These are phyloP conservation scores for Colletotrichum lini DNA, from an alignment of 2,329 filamentous ascomycete genomes.

Conservation along the genomic window DNA sequence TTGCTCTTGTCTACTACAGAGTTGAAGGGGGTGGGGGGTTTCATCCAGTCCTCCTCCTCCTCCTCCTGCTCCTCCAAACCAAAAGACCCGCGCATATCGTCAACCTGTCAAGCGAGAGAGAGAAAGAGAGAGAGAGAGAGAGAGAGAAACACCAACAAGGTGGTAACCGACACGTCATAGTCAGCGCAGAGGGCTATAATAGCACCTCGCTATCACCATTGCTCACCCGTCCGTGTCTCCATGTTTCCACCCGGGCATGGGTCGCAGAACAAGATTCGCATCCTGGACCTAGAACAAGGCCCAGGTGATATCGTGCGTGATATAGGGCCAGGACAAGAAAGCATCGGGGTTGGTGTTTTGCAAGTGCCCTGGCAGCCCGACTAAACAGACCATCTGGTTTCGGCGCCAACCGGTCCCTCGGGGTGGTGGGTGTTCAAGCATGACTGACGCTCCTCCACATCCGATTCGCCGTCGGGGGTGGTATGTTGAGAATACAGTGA, in stretches of 20 bases:
- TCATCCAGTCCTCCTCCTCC: slow-evolving; percentile 2
- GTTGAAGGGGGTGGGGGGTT: background rate
- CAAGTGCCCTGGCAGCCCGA: background rate
- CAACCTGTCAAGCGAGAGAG: too few relatives aligned
- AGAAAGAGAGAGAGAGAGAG: too few relatives aligned
- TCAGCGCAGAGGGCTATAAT: slow-evolving; percentile 30
- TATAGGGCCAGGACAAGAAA: slow-evolving; percentile 23
- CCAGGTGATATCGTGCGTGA: slow-evolving; percentile 18
- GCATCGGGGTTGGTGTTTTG: background rate
- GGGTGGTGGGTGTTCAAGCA: too few relatives aligned
- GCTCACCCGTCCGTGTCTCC: background rate
- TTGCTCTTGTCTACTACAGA: background rate
- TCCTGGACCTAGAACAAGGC: slow-evolving; percentile 9
- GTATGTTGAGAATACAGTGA: slow-evolving; percentile 24
- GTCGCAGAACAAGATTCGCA: background rate
- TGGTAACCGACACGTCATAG: slow-evolving; percentile 36
- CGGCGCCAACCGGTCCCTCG: slow-evolving; percentile 30
- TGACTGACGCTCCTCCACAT: slow-evolving; percentile 23
- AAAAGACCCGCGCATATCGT: background rate
- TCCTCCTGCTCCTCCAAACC: background rate
- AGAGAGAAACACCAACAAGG: background rate
- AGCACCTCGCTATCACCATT: slow-evolving; percentile 24
- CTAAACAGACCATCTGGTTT: background rate
- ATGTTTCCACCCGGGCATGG: slow-evolving; percentile 12
- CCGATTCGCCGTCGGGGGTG: background rate